Percentiles rank a stretch among this genome's conserved stretches.
Evolutionary conservation across 2,329 filamentous ascomycete species (phyloP).

Genomic region (Zasmidium cellare): DNA sequence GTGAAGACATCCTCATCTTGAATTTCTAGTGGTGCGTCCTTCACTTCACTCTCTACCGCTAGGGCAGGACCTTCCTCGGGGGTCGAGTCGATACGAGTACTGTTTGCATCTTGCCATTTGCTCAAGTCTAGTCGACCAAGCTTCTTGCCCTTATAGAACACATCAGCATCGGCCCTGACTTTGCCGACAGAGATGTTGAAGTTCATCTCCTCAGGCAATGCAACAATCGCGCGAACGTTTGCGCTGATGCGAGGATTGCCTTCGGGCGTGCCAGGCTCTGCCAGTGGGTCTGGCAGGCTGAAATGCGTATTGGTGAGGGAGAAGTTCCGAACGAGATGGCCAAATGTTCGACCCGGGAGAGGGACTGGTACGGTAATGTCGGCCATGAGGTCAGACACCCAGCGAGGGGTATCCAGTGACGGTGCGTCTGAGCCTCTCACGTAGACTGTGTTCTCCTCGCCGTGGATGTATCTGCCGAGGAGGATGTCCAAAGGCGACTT

Average conservation of each 20-base stretch:
- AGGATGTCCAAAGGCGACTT: conserved; percentile 84
- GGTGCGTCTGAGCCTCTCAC: conserved; percentile 73
- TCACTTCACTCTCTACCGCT: conserved; percentile 72
- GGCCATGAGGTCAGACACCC: conserved; percentile 77
- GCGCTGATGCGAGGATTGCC: conserved; percentile 79
- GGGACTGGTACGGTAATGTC: conserved; percentile 82
- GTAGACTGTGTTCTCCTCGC: conserved; percentile 75
- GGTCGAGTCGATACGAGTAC: conserved; percentile 64
- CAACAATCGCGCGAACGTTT: conserved; percentile 75
- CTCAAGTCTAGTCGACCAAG: conserved; percentile 77
- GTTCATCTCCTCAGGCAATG: conserved; percentile 81
- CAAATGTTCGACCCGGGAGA: conserved; percentile 78
- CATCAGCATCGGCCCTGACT: conserved; percentile 74
- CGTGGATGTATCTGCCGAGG: conserved; percentile 77
- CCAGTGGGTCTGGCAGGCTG: conserved; percentile 75
- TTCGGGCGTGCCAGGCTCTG: conserved; percentile 71
- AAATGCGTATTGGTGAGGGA: conserved; percentile 84
- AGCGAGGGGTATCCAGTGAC: conserved; percentile 69
- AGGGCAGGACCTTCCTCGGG: conserved; percentile 61
- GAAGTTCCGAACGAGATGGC: conserved; percentile 83
- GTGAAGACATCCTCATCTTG: conserved; percentile 77
- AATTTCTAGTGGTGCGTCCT: conserved; percentile 78
- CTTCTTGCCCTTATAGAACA: conserved; percentile 75
- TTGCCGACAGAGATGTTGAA: conserved; percentile 76
- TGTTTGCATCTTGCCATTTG: conserved; percentile 83